Evolutionary conservation across 2,329 filamentous ascomycete genomes (phyloP).

Genomic region (Nannizziopsis arthrosporioides): DNA sequence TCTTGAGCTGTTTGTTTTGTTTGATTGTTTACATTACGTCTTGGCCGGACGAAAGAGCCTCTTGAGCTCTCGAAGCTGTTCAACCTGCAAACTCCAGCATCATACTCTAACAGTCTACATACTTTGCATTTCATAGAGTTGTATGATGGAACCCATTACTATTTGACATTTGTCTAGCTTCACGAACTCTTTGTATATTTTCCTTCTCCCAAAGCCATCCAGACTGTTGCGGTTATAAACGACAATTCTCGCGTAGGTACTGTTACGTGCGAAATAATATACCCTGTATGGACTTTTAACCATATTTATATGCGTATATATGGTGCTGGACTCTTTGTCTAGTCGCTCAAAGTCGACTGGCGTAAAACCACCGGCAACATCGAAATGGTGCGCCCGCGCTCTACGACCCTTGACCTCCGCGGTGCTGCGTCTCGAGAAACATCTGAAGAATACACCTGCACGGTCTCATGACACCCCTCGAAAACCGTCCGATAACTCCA

Average conservation of each 20-base stretch:
- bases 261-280: no score
- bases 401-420: slow-evolving; percentile 33
- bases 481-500: slow-evolving; percentile 14
- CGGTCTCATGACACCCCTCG: slow-evolving; percentile 14
- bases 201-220: no score
- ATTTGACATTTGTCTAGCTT: no score
- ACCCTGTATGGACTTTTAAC: no score
- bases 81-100: no score
- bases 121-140: no score
- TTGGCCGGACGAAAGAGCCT: background rate
- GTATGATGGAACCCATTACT: no score
- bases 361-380: slow-evolving; percentile 27
- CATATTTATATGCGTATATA: background rate
- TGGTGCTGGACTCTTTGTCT: slow-evolving; percentile 10
- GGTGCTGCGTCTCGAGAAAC: slow-evolving; percentile 31
- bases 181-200: no score
- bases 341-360: slow-evolving; percentile 13
- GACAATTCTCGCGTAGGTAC: no score
- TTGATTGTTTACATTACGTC: background rate
- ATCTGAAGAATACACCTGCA: slow-evolving; percentile 26
- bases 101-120: background rate
- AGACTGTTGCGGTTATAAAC: no score
- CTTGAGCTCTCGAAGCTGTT: background rate
- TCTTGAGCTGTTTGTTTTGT: background rate
- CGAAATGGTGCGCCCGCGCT: slow-evolving; percentile 35